Evolutionary conservation across 768 basidiomycete genomes (phyloP).

Genomic region (Panaeolus cyanescens): DNA sequence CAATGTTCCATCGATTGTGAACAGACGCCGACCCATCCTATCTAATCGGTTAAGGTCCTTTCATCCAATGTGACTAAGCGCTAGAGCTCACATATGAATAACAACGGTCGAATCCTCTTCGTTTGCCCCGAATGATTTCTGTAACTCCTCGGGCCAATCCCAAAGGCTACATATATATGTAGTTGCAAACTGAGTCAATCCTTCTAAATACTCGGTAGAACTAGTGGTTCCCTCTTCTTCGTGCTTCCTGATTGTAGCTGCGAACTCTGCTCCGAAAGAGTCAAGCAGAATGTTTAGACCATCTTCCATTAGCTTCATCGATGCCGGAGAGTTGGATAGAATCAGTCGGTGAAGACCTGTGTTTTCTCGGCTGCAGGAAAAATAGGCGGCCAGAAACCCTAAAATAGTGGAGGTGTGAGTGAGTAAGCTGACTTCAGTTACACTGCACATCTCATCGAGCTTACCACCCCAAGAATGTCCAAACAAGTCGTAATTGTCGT

Average conservation of each 20-base stretch:
- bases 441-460: too few relatives aligned
- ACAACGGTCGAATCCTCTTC: constrained; percentile 33
- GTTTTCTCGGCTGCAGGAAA: constrained; percentile 17
- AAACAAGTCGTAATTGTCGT: constrained; percentile 40
- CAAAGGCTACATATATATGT: constrained; percentile 34
- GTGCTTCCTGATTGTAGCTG: constrained; percentile 28
- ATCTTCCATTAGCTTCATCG: constrained; percentile 25
- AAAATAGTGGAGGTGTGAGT: too few relatives aligned
- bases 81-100: constrained; percentile 32
- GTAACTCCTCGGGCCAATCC: constrained; percentile 35
- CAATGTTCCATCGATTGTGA: constrained; percentile 25
- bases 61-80: background rate
- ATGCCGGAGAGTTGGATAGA: constrained; percentile 32
- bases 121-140: constrained; percentile 22
- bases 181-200: constrained; percentile 25
- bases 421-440: too few relatives aligned
- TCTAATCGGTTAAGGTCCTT: background rate
- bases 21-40: constrained; percentile 38
- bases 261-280: constrained; percentile 25
- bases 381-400: constrained; percentile 21
- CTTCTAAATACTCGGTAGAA: constrained; percentile 32
- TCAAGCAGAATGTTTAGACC: constrained; percentile 25
- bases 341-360: constrained; percentile 27
- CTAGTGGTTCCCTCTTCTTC: constrained; percentile 22
- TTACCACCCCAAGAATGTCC: constrained; percentile 51